Base-by-base conservation (phyloP, 2,329 filamentous ascomycete species). In the Alternaria sp. region DNA sequence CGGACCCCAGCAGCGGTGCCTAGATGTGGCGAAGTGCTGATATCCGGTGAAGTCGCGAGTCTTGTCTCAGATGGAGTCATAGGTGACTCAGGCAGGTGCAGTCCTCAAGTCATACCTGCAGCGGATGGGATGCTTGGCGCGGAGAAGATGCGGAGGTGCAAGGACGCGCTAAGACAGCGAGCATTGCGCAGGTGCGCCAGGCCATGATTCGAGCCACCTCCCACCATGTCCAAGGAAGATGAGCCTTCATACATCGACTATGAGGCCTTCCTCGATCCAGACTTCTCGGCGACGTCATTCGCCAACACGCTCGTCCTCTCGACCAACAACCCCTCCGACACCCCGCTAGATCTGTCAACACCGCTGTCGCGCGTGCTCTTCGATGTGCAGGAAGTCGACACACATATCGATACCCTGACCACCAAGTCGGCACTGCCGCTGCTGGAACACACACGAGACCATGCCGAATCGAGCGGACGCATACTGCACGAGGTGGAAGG, bases 351-450 rank as follows among this genome's bases (percentile, higher is more conserved):
- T 80, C 91, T 99, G 61, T 95, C 93, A 6, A 98, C 96, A 15
- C 95, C 96, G 3, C 87, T 99, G 51, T 97, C 94, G 6, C 89
- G 93, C 58, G 94, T 97, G 6, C 89, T 98, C 7, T 99, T 99
- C 81, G 96, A 99, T 81, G 90, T 96, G 4, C 96, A 98, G 78
- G 96, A 98, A 81, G 91, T 99, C 69, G 95, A 98, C 81, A 97
- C 94, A 0, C 93, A 97, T 77, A 97, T 99, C 67, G 93, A 99
- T 79, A 87, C 88, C 4, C 86, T 98, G 44, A 96, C 95, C 6
- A 96, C 93, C 3, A 90, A 91, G 67, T 92, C 90, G 26, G 93
- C 96, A 3, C 83, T 95, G 0, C 92, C 93, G 9, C 59, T 99
- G 26, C 86, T 99, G 19, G 84, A 89, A 28, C 87, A 97, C 79